These are phyloP conservation scores for Botrytis pseudocinerea DNA, from an alignment of 2,329 filamentous ascomycete species.

Conservation along the genomic window DNA sequence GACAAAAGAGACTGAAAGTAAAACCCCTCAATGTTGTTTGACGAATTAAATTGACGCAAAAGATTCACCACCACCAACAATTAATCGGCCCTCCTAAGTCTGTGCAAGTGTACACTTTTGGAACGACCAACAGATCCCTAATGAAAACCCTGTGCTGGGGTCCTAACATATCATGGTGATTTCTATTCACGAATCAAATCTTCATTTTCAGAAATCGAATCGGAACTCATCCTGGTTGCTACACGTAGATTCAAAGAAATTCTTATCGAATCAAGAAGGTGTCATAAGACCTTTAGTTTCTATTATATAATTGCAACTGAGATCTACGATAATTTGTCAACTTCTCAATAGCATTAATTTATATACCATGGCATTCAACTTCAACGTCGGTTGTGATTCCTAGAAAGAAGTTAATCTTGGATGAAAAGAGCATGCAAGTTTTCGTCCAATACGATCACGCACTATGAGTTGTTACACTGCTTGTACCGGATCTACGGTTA, in stretches of 20 bases:
- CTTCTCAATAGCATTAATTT: background rate
- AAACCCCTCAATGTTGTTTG: background rate
- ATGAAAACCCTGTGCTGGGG: background rate
- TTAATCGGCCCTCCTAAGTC: conserved; percentile 12
- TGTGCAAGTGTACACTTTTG: conserved; percentile 18
- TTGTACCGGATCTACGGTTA: background rate
- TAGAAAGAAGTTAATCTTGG: background rate
- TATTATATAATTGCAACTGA: conserved; percentile 11
- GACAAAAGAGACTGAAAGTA: background rate
- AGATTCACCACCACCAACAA: conserved; percentile 6
- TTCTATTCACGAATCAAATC: conserved; percentile 5
- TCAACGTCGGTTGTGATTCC: background rate
- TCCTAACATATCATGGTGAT: background rate
- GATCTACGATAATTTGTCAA: background rate
- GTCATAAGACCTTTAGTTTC: conserved; percentile 9
- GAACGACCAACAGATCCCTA: background rate
- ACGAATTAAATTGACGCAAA: background rate
- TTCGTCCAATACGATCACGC: background rate
- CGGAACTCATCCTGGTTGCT: background rate
- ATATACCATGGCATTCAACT: background rate
- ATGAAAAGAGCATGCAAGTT: background rate
- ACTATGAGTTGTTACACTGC: background rate
- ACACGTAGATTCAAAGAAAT: background rate
- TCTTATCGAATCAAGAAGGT: conserved; percentile 1
- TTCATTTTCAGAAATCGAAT: background rate